phyloP scores from a whole-genome alignment of 1,284 basidiomycete genomes.

The Cystobasidium sp. region DNA sequence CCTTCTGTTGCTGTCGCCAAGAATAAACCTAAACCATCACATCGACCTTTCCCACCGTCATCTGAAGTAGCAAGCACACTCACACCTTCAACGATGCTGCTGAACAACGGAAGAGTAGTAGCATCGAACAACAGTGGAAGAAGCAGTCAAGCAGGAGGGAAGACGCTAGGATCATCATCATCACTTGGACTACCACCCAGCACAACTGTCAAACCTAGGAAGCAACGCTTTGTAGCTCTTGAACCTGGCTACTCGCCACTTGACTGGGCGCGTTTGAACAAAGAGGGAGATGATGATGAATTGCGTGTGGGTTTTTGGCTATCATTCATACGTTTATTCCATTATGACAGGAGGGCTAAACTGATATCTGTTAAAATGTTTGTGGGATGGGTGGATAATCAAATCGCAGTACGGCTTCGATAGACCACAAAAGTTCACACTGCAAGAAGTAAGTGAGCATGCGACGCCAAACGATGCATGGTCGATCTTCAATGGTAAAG shows the following conservation, averaged over 20 bases:
- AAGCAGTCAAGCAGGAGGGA: not conserved
- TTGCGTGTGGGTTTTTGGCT: constrained; percentile 65
- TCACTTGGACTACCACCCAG: constrained; percentile 44
- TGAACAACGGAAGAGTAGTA: constrained; percentile 19
- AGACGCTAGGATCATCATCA: not conserved
- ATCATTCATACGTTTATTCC: constrained; percentile 18
- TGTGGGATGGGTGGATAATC: not conserved
- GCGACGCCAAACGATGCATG: constrained; percentile 86
- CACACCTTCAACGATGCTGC: not conserved
- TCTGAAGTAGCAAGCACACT: no score
- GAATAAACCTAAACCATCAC: constrained; percentile 32
- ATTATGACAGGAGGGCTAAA: constrained; percentile 35
- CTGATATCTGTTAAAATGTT: not conserved
- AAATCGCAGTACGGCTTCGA: constrained; percentile 54
- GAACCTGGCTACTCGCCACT: constrained; percentile 88
- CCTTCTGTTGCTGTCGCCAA: not conserved
- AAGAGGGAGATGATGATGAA: constrained; percentile 71
- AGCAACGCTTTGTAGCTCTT: constrained; percentile 74
- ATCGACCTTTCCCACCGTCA: constrained; percentile 34
- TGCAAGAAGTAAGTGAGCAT: constrained; percentile 81
- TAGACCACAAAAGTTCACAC: constrained; percentile 72
- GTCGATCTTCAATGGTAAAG: constrained; percentile 89
- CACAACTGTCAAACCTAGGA: constrained; percentile 48
- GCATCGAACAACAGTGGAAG: not conserved
- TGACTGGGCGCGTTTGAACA: constrained; percentile 87